Base-by-base conservation (phyloP, 2,329 filamentous ascomycete genomes). In the Aspergillus tamarii region DNA sequence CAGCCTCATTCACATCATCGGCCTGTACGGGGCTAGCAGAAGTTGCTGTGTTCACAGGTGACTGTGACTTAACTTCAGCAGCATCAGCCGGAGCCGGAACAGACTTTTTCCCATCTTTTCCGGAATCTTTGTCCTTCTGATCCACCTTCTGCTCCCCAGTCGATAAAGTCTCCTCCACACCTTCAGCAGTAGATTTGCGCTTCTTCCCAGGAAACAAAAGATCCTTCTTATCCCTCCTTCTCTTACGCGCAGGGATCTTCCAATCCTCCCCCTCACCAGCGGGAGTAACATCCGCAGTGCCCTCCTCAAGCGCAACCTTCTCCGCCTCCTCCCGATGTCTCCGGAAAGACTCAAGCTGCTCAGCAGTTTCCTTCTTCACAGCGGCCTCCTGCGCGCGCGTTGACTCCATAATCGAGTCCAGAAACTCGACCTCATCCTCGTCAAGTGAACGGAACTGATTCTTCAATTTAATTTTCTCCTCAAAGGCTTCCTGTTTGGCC, bases 321-420 rank as follows among this genome's bases (percentile, higher is more conserved):
- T 89, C 87, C 0, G 83, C 85, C 66, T 87, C 84, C 66, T 88
- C 85, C 64, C 85, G 86, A 69, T 86, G 84, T 65, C 81, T 82
- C 34, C 86, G 83, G 67, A 89, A 90, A 1, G 80, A 70, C 46
- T 88, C 85, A 12, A 90, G 76, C 70, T 87, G 84, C 66, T 88
- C 85, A 6, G 79, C 77, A 0, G 86, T 89, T 67, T 89, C 85
- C 68, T 82, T 85, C 69, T 81, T 84, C 52, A 89, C 80, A 4
- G 81, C 84, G 2, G 79, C 82, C 69, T 89, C 87, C 71, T 87
- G 81, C 26, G 82, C 83, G 30, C 86, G 80, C 30, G 84, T 85
- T 8, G 82, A 84, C 68, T 88, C 85, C 39, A 86, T 77, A 2
- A 89, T 79, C 0, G 84, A 85, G 64, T 89, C 83, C 4, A 84